A percentile compares a stretch with the other conserved stretches of the same genome.
Conservation (phyloP, 257 asterid genomes). For the Nemophila menziesii region DNA sequence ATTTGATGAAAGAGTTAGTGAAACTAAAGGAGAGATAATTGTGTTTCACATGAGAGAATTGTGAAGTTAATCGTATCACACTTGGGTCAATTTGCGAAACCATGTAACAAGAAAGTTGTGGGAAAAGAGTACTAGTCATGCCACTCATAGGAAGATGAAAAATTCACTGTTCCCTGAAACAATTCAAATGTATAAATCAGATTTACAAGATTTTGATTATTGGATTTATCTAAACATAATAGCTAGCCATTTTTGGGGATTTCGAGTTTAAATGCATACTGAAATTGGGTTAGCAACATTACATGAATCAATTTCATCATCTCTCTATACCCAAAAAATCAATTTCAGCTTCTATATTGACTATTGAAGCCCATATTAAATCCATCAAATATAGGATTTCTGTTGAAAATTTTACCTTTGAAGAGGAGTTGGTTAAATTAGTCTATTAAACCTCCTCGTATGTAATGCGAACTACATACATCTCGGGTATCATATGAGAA, state of each 20-base stretch:
- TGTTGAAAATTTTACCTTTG: too few relatives aligned
- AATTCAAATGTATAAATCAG: slow-evolving; percentile 1
- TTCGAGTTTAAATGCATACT: background rate
- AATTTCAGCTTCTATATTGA: too few relatives aligned
- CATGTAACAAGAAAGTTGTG: slow-evolving; percentile 13
- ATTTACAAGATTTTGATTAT: background rate
- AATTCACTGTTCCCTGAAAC: slow-evolving; percentile 36
- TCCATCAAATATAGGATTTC: too few relatives aligned
- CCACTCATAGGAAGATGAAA: slow-evolving; percentile 23
- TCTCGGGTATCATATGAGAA: too few relatives aligned
- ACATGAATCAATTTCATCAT: too few relatives aligned
- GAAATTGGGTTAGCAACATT: too few relatives aligned
- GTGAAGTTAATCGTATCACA: slow-evolving; percentile 9
- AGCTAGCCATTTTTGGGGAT: background rate
- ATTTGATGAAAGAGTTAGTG: slow-evolving; percentile 18
- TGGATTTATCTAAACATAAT: too few relatives aligned
- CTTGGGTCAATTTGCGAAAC: slow-evolving; percentile 13
- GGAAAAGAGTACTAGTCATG: slow-evolving; percentile 10
- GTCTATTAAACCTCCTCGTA: too few relatives aligned
- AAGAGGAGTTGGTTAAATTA: too few relatives aligned
- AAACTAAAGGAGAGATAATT: slow-evolving; percentile 17
- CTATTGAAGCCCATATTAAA: too few relatives aligned
- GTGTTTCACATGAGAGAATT: slow-evolving; percentile 20
- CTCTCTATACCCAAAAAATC: too few relatives aligned
- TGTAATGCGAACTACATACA: too few relatives aligned